These are phyloP conservation scores for Fusarium annulatum DNA, from an alignment of 2,329 filamentous ascomycete genomes.

Conservation along the genomic window DNA sequence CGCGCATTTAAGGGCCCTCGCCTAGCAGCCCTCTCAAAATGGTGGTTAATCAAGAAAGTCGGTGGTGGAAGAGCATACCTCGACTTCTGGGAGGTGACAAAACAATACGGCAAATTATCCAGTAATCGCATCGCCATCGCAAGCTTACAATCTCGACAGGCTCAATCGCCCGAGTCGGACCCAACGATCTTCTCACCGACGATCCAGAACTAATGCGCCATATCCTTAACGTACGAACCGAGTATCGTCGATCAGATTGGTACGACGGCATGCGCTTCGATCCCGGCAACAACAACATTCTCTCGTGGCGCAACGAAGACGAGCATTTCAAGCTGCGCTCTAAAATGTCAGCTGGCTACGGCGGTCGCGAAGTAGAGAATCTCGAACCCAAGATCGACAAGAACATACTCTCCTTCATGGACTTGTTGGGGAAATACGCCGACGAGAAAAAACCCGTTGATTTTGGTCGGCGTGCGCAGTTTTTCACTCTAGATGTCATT, in stretches of 20 bases:
- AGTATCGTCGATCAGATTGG: conserved; percentile 54
- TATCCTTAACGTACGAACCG: conserved; percentile 49
- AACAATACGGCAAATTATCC: conserved; percentile 49
- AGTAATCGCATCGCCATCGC: neutral
- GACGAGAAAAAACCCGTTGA: conserved; percentile 47
- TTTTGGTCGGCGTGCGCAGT: conserved; percentile 59
- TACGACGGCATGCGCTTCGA: conserved; percentile 64
- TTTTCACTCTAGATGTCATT: conserved; percentile 65
- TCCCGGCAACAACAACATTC: conserved; percentile 61
- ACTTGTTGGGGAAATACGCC: conserved; percentile 44
- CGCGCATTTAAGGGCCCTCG: conserved; percentile 55
- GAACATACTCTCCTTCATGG: conserved; percentile 57
- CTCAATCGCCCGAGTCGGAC: conserved; percentile 54
- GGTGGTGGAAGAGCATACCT: conserved; percentile 49
- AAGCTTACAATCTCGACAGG: conserved; percentile 35
- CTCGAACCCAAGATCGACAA: conserved; percentile 62
- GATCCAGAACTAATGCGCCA: conserved; percentile 53
- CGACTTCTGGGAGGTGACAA: conserved; percentile 50
- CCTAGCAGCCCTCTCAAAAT: conserved; percentile 52
- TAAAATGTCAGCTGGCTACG: conserved; percentile 64
- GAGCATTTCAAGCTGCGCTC: conserved; percentile 56
- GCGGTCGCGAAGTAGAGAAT: conserved; percentile 63
- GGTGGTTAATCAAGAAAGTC: conserved; percentile 52
- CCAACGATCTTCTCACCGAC: conserved; percentile 53
- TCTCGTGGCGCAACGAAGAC: conserved; percentile 60